Evolutionary conservation across 2,329 filamentous ascomycete species (phyloP).

Genomic region (Blastomyces emzantsi): DNA sequence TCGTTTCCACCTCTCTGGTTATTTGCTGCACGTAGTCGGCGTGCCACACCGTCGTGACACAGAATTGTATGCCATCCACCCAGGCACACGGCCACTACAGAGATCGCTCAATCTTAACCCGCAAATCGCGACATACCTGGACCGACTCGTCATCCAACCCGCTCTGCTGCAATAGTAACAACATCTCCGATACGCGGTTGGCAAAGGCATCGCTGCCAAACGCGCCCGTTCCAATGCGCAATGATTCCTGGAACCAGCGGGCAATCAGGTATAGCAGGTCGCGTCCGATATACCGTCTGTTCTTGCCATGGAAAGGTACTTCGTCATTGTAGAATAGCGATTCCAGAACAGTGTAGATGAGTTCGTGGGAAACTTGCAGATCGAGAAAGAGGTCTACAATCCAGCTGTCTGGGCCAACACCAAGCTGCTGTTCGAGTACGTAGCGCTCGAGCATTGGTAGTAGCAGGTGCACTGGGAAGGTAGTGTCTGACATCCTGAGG

Average conservation of each 20-base stretch:
- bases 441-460: slow-evolving; percentile 49
- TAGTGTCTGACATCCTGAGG: slow-evolving; percentile 47
- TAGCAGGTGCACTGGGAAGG: slow-evolving; percentile 48
- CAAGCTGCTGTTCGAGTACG: slow-evolving; percentile 42
- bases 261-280: slow-evolving; percentile 55
- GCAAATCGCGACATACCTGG: slow-evolving; percentile 34
- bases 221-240: slow-evolving; percentile 44
- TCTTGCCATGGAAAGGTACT: slow-evolving; percentile 52
- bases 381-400: slow-evolving; percentile 58
- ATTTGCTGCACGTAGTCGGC: background rate
- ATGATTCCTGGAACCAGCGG: slow-evolving; percentile 52
- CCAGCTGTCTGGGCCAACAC: slow-evolving; percentile 45
- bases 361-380: slow-evolving; percentile 53
- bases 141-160: slow-evolving; percentile 33
- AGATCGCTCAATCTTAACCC: slow-evolving; percentile 28
- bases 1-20: background rate
- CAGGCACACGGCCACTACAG: slow-evolving; percentile 4
- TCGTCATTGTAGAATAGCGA: slow-evolving; percentile 59
- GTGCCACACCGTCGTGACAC: background rate
- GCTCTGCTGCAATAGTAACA: slow-evolving; percentile 37
- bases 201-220: slow-evolving; percentile 55
- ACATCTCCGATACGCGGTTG: slow-evolving; percentile 37
- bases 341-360: slow-evolving; percentile 54
- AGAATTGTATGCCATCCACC: background rate
- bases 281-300: slow-evolving; percentile 48